Conservation (phyloP, 345 rosid genomes). For the Melaleuca alternifolia region DNA sequence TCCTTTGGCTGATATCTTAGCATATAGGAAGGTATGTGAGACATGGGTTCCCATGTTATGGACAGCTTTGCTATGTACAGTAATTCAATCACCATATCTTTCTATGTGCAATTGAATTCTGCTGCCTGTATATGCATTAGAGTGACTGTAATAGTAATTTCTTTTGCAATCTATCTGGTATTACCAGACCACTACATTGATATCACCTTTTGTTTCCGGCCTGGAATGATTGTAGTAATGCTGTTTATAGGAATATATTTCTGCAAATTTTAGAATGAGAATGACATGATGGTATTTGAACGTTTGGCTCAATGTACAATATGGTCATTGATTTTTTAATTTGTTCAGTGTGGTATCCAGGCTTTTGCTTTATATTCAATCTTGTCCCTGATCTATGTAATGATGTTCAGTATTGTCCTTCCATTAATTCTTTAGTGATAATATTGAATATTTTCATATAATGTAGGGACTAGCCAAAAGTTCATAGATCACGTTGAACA, state of each 20-base stretch:
- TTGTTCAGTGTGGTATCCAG: no score
- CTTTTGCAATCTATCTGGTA: background rate
- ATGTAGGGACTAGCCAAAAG: no score
- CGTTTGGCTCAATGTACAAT: no score
- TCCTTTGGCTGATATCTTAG: slow-evolving; percentile 89
- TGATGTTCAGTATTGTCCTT: no score
- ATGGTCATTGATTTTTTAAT: no score
- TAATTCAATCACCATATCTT: background rate
- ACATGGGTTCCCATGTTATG: background rate
- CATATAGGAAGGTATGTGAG: slow-evolving; percentile 72
- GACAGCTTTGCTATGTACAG: background rate
- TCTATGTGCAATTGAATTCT: background rate
- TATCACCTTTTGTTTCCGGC: background rate
- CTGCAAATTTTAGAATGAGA: background rate
- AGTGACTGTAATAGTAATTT: background rate
- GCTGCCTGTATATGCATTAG: background rate
- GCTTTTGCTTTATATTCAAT: no score
- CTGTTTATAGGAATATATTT: background rate
- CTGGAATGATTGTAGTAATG: background rate
- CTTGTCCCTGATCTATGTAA: no score
- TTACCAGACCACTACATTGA: background rate
- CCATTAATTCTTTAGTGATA: no score
- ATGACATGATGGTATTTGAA: no score
- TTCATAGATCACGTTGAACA: no score
- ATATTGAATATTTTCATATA: no score